Evolutionary conservation across 148 eudicot species (phyloP).

Genomic region (Rhododendron mucronatum): DNA sequence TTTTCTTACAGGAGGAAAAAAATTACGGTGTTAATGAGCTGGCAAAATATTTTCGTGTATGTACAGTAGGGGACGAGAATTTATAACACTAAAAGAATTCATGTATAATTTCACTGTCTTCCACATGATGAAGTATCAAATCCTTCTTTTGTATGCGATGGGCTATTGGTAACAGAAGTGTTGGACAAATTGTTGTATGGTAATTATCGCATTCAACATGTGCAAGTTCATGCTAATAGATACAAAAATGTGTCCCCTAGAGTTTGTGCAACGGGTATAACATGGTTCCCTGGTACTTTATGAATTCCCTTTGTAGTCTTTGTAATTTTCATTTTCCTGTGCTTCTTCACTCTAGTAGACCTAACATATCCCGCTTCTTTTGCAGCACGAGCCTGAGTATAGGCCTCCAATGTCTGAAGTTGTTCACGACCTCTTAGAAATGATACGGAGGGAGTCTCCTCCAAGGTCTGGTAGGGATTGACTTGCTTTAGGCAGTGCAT

Average conservation of each 20-base stretch:
- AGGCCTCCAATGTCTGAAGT: constrained; percentile 96
- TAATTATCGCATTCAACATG: neutral
- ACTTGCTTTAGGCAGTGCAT: constrained; percentile 5
- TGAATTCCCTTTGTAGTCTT: neutral
- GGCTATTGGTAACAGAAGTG: neutral
- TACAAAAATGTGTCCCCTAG: neutral
- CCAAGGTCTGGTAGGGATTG: constrained; percentile 28
- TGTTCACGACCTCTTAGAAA: constrained; percentile 77
- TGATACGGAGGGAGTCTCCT: constrained; percentile 64
- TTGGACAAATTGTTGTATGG: neutral
- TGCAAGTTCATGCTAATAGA: neutral
- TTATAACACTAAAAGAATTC: neutral
- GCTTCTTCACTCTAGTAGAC: neutral
- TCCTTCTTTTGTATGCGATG: neutral
- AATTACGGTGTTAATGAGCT: neutral
- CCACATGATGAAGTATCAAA: neutral
- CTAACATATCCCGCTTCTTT: constrained; percentile 1
- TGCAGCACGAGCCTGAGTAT: constrained; percentile 86
- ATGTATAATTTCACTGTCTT: neutral
- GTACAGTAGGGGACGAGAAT: neutral
- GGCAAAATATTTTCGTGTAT: neutral
- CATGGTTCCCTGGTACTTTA: neutral
- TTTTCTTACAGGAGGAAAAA: neutral
- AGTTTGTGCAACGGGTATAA: neutral
- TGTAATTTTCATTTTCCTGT: neutral